Evolutionary conservation across 2,329 filamentous ascomycete genomes (phyloP).

Genomic region (Ceratocystis albifundus): DNA sequence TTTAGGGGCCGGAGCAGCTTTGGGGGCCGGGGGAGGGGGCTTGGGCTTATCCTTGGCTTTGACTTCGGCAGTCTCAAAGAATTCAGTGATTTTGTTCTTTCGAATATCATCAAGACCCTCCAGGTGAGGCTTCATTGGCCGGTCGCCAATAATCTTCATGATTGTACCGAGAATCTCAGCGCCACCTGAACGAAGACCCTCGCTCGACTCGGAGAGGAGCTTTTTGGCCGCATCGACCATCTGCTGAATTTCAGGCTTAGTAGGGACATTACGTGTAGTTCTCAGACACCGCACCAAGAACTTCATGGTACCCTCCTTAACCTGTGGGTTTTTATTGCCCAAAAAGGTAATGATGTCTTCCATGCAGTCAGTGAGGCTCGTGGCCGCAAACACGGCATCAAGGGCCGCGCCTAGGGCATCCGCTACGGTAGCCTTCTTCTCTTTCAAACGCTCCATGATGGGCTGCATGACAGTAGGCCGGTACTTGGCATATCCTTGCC

Average conservation of each 20-base stretch:
- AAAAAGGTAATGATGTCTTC: constrained; percentile 80
- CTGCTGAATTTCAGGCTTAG: constrained; percentile 67
- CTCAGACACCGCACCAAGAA: constrained; percentile 84
- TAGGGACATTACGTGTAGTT: constrained; percentile 70
- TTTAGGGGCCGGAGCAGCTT: constrained; percentile 40
- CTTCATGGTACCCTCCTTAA: constrained; percentile 89
- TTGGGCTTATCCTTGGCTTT: constrained; percentile 63
- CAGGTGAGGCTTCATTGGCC: constrained; percentile 84
- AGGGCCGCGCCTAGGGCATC: constrained; percentile 80
- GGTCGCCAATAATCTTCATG: constrained; percentile 98
- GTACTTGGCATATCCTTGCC: constrained; percentile 68
- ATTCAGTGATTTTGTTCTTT: constrained; percentile 93
- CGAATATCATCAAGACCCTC: constrained; percentile 91
- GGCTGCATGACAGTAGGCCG: constrained; percentile 69
- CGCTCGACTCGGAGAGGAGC: constrained; percentile 77
- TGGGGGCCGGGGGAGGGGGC: constrained; percentile 51
- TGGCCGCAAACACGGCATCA: constrained; percentile 55
- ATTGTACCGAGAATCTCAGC: constrained; percentile 86
- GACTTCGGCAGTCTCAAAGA: constrained; percentile 51
- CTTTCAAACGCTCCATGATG: constrained; percentile 91
- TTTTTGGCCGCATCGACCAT: constrained; percentile 88
- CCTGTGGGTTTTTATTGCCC: constrained; percentile 90
- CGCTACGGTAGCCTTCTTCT: constrained; percentile 83
- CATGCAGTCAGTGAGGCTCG: constrained; percentile 70
- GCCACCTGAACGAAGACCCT: constrained; percentile 73